Conservation (phyloP, 73 alveolate species). For the Paramecium caudatum region DNA sequence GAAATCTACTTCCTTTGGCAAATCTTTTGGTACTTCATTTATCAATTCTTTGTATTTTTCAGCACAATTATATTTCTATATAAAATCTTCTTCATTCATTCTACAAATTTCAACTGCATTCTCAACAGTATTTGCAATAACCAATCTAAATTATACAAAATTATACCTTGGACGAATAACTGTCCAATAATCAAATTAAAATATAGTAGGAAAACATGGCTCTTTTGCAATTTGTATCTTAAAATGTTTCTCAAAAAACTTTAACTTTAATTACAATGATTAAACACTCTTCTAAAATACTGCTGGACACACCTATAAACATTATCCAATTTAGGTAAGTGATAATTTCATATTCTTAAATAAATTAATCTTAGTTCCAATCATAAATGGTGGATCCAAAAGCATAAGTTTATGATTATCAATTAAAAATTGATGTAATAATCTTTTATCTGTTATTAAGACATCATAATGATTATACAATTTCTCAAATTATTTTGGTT, state of each 20-base stretch:
- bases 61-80: not conserved
- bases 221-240: not conserved
- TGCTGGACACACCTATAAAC: not conserved
- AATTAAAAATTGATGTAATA: constrained; percentile 8
- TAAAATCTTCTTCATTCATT: constrained; percentile 19
- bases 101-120: not conserved
- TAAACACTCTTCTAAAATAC: not conserved
- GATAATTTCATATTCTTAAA: not conserved
- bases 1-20: not conserved
- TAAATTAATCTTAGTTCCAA: constrained; percentile 30
- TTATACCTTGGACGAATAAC: constrained; percentile 22
- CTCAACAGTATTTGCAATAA: not conserved
- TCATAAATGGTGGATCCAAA: constrained; percentile 40
- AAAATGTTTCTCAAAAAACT: constrained; percentile 3
- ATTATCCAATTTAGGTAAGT: not conserved
- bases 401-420: constrained; percentile 29
- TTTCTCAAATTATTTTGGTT: not conserved
- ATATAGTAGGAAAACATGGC: not conserved
- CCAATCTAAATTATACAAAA: not conserved
- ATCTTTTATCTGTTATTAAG: not conserved
- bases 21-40: not conserved
- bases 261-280: not conserved
- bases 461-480: constrained; percentile 14
- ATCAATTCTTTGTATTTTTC: constrained; percentile 28
- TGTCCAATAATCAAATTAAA: constrained; percentile 56